Evolutionary conservation across 495 filamentous ascomycete species (phyloP).

Genomic region (Hypoxylon fragiforme): DNA sequence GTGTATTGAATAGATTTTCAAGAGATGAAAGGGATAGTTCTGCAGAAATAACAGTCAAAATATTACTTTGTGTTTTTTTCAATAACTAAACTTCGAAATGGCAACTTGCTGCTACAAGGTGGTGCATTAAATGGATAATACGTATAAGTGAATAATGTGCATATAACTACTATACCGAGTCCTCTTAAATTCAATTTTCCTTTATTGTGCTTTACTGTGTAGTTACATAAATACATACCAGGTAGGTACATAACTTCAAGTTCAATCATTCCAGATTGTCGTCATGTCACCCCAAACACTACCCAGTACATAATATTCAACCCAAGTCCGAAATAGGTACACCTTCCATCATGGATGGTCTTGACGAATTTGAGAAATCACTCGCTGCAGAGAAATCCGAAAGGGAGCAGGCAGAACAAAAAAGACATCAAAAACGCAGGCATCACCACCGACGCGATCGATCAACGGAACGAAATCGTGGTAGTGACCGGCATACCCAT

Average conservation of each 20-base stretch:
- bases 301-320: background rate
- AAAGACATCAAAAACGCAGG: conserved; percentile 46
- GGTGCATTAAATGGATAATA: too few species aligned
- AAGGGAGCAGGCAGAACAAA: conserved; percentile 47
- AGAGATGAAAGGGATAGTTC: too few species aligned
- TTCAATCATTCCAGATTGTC: too few species aligned
- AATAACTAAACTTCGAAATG: too few species aligned
- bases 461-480: conserved; percentile 46
- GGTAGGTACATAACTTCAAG: background rate
- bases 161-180: too few species aligned
- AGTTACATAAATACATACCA: conserved; percentile 1
- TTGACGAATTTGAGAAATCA: conserved; percentile 59
- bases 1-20: background rate
- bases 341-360: conserved; percentile 48
- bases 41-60: too few species aligned
- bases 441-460: conserved; percentile 50
- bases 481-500: conserved; percentile 37
- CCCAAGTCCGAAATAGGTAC: conserved; percentile 1
- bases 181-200: too few species aligned
- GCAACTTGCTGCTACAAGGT: too few species aligned
- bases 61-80: too few species aligned
- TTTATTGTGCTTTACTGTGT: too few species aligned
- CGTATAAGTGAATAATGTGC: too few species aligned
- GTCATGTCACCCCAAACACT: conserved; percentile 6
- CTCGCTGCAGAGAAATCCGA: conserved; percentile 56